These are phyloP conservation scores for Hypoxylon sp. DNA, from an alignment of 2,329 filamentous ascomycete species.

Conservation along the genomic window DNA sequence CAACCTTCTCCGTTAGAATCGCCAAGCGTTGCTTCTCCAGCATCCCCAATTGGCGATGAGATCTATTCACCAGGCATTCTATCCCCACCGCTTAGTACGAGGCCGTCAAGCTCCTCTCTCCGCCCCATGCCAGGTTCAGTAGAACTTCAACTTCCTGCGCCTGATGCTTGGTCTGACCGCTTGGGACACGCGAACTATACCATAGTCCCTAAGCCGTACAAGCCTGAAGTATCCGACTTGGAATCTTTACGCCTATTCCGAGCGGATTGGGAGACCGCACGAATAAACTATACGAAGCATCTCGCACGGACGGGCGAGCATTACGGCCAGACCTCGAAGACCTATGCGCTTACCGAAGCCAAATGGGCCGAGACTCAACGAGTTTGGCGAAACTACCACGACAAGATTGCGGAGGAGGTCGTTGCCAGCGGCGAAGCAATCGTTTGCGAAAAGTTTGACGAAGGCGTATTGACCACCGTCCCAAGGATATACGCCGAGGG, in stretches of 20 bases:
- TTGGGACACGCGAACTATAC: slow-evolving; percentile 95
- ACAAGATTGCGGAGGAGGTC: slow-evolving; percentile 71
- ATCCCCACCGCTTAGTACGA: slow-evolving; percentile 82
- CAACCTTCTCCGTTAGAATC: slow-evolving; percentile 88
- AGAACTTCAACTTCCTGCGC: slow-evolving; percentile 68
- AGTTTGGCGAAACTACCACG: slow-evolving; percentile 79
- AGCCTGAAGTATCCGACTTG: slow-evolving; percentile 73
- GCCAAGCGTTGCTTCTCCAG: slow-evolving; percentile 80
- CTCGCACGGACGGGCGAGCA: slow-evolving; percentile 90
- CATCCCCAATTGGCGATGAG: slow-evolving; percentile 65
- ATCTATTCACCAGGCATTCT: slow-evolving; percentile 60
- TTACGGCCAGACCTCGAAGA: slow-evolving; percentile 90
- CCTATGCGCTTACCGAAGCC: slow-evolving; percentile 85
- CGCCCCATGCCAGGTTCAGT: slow-evolving; percentile 60
- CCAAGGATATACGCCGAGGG: slow-evolving; percentile 80
- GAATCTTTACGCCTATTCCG: slow-evolving; percentile 74
- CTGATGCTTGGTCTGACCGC: slow-evolving; percentile 86
- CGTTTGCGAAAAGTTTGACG: slow-evolving; percentile 64
- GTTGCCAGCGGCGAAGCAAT: slow-evolving; percentile 58
- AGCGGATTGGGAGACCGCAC: slow-evolving; percentile 85
- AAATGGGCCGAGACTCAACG: slow-evolving; percentile 89
- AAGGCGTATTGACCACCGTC: slow-evolving; percentile 74
- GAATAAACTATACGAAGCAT: slow-evolving; percentile 90
- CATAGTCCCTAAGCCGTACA: slow-evolving; percentile 85
- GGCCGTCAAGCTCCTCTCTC: slow-evolving; percentile 84